These are phyloP conservation scores for Coemansia sp. DNA, from an alignment of 192 early-diverging fungal genomes.

Conservation along the genomic window DNA sequence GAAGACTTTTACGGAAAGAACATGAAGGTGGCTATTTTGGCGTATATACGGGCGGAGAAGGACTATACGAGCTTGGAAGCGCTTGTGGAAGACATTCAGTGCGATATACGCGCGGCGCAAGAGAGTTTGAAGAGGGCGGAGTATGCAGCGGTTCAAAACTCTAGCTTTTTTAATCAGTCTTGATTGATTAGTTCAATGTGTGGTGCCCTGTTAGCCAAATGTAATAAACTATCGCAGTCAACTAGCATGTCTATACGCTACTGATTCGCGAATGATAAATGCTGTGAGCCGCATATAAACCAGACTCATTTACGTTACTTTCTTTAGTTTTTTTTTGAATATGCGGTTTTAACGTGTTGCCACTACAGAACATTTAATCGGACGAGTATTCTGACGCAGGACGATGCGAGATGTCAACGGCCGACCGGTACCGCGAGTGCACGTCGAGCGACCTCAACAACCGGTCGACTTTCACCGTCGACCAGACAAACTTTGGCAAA, in stretches of 20 bases:
- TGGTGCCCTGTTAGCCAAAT: neutral
- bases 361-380: constrained; percentile 7
- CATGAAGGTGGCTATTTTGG: constrained; percentile 79
- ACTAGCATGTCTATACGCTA: too few species aligned
- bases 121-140: constrained; percentile 22
- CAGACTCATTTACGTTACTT: too few species aligned
- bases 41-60: constrained; percentile 85
- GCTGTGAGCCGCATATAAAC: too few species aligned
- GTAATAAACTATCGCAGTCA: too few species aligned
- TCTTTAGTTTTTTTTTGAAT: too few species aligned
- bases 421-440: constrained; percentile 40
- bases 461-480: constrained; percentile 64
- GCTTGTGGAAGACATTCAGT: constrained; percentile 89
- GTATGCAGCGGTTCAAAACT: constrained; percentile 16
- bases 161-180: neutral
- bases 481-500: constrained; percentile 89
- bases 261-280: too few species aligned
- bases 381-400: constrained; percentile 19
- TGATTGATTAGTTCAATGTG: neutral
- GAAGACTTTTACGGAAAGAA: constrained; percentile 90
- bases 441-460: constrained; percentile 47
- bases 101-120: constrained; percentile 62
- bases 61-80: constrained; percentile 89
- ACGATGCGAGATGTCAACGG: constrained; percentile 11
- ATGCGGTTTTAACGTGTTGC: too few species aligned